phyloP scores from a whole-genome alignment of 1,284 basidiomycete species.

The Cystobasidiaceae sp. region DNA sequence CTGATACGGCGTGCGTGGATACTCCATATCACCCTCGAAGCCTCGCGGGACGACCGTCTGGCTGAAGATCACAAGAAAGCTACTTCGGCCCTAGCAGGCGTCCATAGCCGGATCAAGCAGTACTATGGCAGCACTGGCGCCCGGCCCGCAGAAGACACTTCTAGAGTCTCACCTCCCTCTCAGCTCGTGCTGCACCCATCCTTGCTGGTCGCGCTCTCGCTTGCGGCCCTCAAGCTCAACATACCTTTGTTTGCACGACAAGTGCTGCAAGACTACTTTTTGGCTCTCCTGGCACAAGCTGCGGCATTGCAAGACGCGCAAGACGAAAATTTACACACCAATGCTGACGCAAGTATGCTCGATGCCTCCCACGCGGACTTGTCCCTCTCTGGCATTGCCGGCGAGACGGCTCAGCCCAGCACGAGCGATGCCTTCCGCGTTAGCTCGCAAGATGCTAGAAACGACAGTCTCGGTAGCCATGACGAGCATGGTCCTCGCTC shows the following conservation, averaged over 20 bases:
- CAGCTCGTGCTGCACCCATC: constrained; percentile 16
- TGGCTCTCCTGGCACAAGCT: constrained; percentile 5
- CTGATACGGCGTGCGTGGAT: constrained; percentile 23
- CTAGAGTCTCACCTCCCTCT: background rate
- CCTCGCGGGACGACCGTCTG: background rate
- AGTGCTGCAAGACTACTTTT: constrained; percentile 28
- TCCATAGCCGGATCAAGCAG: constrained; percentile 17
- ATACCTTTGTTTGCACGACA: constrained; percentile 8
- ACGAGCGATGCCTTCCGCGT: background rate
- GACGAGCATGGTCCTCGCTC: background rate
- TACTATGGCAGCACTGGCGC: background rate
- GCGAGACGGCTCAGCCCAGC: background rate
- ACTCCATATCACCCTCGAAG: constrained; percentile 3
- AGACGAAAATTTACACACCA: background rate
- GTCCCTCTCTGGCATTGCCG: constrained; percentile 24
- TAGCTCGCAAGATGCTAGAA: background rate
- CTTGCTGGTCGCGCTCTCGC: constrained; percentile 17
- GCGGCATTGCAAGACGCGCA: background rate
- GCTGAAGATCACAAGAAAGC: background rate
- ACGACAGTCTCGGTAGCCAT: background rate
- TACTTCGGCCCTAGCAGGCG: constrained; percentile 1
- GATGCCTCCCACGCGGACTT: constrained; percentile 22
- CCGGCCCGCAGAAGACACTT: background rate
- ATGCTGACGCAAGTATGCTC: background rate
- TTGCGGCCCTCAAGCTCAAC: constrained; percentile 20